Evolutionary conservation across 2,329 filamentous ascomycete species (phyloP).

Genomic region (Epichloe coenophiala): DNA sequence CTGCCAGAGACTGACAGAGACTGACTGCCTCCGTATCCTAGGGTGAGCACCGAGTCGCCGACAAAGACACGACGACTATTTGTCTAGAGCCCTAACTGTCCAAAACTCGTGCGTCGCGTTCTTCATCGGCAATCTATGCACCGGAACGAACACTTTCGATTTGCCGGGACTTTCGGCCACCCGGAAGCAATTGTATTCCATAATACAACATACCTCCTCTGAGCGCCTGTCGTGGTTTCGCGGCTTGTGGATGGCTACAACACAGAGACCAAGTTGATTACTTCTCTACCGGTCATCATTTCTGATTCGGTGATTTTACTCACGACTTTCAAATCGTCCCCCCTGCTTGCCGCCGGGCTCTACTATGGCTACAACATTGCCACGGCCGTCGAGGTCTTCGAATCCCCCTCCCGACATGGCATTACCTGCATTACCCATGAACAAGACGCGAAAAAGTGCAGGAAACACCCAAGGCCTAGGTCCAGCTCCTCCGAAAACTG

Average conservation of each 20-base stretch:
- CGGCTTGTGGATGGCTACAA: constrained; percentile 3
- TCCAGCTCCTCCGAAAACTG: constrained; percentile 21
- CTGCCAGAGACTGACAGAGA: not conserved
- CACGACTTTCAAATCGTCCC: not conserved
- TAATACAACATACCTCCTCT: not conserved
- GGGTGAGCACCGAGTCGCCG: not conserved
- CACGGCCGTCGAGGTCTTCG: constrained; percentile 52
- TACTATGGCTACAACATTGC: constrained; percentile 40
- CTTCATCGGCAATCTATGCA: not conserved
- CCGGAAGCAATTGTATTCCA: not conserved
- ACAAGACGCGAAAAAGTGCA: constrained; percentile 58
- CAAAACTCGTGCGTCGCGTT: not conserved
- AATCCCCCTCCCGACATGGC: constrained; percentile 58
- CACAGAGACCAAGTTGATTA: not conserved
- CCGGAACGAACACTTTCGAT: not conserved
- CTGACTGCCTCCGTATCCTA: constrained; percentile 1
- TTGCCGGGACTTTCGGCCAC: not conserved
- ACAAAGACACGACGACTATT: not conserved
- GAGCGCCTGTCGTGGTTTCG: not conserved
- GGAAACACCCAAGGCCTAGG: constrained; percentile 27
- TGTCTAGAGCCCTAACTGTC: not conserved
- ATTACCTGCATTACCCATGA: constrained; percentile 59
- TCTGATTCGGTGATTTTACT: not conserved
- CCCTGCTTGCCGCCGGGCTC: not conserved
- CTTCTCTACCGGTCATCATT: not conserved